phyloP scores from a whole-genome alignment of 129 eudicot species.

The Flaveria robusta region DNA sequence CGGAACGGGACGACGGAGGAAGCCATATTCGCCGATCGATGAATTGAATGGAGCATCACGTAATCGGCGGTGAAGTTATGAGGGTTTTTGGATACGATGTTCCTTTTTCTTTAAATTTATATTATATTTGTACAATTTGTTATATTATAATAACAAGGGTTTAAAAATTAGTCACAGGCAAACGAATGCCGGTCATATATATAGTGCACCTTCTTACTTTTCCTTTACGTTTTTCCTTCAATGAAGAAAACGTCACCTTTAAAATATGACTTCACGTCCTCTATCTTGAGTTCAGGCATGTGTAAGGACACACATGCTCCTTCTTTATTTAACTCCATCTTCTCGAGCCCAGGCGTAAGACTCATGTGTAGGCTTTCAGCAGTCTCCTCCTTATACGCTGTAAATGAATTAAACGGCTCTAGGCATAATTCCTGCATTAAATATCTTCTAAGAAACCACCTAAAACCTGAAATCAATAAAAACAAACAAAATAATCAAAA shows the following conservation, averaged over 20 bases:
- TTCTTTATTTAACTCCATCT: neutral
- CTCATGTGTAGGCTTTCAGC: neutral
- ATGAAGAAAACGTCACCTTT: neutral
- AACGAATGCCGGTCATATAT: neutral
- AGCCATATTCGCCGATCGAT: too few relatives aligned
- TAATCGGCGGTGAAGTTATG: too few relatives aligned
- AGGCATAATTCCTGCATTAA: neutral
- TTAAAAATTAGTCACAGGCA: too few relatives aligned
- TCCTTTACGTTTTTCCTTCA: neutral
- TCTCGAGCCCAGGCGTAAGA: neutral
- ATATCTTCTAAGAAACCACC: too few relatives aligned
- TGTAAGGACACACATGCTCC: neutral
- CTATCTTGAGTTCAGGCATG: neutral
- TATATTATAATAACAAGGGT: too few relatives aligned
- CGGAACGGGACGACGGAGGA: too few relatives aligned
- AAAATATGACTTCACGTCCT: neutral
- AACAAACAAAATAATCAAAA: too few relatives aligned
- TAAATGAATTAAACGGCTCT: neutral
- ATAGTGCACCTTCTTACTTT: neutral
- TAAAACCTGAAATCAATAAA: too few relatives aligned
- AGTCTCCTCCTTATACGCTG: neutral
- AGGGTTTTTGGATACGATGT: too few relatives aligned
- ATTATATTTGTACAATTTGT: too few relatives aligned
- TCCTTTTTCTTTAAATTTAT: too few relatives aligned
- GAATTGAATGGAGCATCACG: too few relatives aligned